Evolutionary conservation across 495 filamentous ascomycete genomes (phyloP), one percentile per base, ranked within the genome.

Genomic region (Trichoderma parareesei): DNA sequence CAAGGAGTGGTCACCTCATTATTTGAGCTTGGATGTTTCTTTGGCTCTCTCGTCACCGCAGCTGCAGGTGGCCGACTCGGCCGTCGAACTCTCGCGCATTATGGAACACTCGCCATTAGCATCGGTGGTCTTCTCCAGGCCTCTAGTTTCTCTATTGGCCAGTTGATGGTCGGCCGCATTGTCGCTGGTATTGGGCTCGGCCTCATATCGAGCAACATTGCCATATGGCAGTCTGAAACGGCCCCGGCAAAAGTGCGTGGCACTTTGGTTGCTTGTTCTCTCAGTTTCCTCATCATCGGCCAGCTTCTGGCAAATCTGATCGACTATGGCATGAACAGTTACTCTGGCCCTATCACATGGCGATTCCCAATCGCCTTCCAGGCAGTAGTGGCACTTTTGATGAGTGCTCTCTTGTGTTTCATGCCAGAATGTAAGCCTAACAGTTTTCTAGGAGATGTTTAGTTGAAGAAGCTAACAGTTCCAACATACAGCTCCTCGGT

Each of bases 191-290:
- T 83, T 61, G 87, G 87, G 73, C 81, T 88, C 40, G 87, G 87
- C 70, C 82, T 57, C 8, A 57, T 57, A 14, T 57, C 53, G 35
- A 57, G 53, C 27, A 57, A 57, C 71, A 84, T 87, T 72, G 85
- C 88, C 70, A 75, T 90, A 42, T 90, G 89, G 77, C 88, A 89
- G 86, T 85, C 84, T 27, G 87, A 89, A 74, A 79, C 82, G 62
- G 79, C 82, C 4, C 87, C 86, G 27, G 83, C 83, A 73, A 83
- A 83, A 67, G 82, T 88, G 60, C 84, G 87, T 70, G 87, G 87
- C 72, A 84, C 85, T 20, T 80, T 90, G 60, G 92, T 95, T 70
- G 92, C 90, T 76, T 91, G 93, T 63, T 89, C 93, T 70, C 90
- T 90, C 67, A 86, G 85, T 67, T 79, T 86, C 66, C 87, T 90